A percentile compares a stretch with the other conserved stretches of the same genome.
Evolutionary conservation across 345 rosid species (phyloP).

Genomic region (Odontarrhena argentea): DNA sequence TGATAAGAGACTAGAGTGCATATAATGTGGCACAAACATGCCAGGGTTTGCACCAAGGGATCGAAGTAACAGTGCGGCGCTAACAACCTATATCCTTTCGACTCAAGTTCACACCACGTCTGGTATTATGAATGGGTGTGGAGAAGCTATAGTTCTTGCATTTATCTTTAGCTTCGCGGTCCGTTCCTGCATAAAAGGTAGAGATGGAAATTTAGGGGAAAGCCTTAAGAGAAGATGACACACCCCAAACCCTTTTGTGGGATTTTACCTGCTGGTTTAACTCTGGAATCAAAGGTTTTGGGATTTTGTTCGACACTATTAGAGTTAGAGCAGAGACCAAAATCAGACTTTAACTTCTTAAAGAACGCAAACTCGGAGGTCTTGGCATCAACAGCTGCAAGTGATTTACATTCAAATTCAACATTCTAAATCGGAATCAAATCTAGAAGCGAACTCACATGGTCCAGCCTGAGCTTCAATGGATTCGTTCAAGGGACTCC

Average conservation of each 20-base stretch:
- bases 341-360: conserved; percentile 58
- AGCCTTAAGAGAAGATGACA: neutral
- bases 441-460: conserved; percentile 3
- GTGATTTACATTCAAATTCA: conserved; percentile 20
- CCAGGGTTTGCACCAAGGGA: neutral
- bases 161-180: conserved; percentile 16
- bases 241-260: neutral
- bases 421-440: neutral
- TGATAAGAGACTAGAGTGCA: conserved; percentile 4
- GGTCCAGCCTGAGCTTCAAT: conserved; percentile 9
- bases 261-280: conserved; percentile 37
- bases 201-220: conserved; percentile 5
- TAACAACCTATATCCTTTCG: conserved; percentile 25
- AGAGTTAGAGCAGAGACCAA: conserved; percentile 33
- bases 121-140: conserved; percentile 33
- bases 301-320: conserved; percentile 28
- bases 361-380: conserved; percentile 81
- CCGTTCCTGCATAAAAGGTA: conserved; percentile 42
- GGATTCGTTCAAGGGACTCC: conserved; percentile 26
- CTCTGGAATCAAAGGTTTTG: conserved; percentile 28
- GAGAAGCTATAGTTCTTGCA: conserved; percentile 35
- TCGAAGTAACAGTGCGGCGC: conserved; percentile 8
- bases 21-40: conserved; percentile 19
- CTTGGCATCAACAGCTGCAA: conserved; percentile 62
- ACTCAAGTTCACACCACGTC: conserved; percentile 28